Conservation (phyloP, 257 asterid genomes). For the Scutellaria minor region DNA sequence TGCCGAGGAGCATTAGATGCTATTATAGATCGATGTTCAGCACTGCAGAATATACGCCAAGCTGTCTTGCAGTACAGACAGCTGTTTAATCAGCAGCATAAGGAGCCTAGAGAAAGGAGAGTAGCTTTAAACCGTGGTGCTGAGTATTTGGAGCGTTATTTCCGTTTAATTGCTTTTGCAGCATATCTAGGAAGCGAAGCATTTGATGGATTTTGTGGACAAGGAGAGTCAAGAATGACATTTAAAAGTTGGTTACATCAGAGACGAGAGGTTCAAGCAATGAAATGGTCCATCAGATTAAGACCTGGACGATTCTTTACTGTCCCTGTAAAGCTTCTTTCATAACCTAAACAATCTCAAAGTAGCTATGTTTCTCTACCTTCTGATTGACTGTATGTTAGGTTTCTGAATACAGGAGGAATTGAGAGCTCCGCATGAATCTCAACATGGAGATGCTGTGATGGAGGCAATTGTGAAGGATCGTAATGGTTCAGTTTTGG, state of each 20-base stretch:
- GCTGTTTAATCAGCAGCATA: slow-evolving; percentile 85
- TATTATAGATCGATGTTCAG: slow-evolving; percentile 91
- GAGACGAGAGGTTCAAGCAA: slow-evolving; percentile 95
- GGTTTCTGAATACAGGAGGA: slow-evolving; percentile 74
- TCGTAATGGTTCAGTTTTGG: slow-evolving; percentile 97
- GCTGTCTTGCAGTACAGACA: slow-evolving; percentile 95
- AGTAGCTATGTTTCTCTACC: slow-evolving; percentile 38
- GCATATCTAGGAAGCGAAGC: slow-evolving; percentile 97
- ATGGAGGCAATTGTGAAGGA: slow-evolving; percentile 97
- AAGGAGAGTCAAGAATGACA: slow-evolving; percentile 77
- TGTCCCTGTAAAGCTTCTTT: slow-evolving; percentile 77
- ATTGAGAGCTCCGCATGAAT: slow-evolving; percentile 91
- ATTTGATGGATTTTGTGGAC: slow-evolving; percentile 93
- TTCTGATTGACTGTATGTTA: slow-evolving; percentile 44
- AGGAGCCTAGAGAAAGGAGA: slow-evolving; percentile 96
- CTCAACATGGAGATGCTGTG: slow-evolving; percentile 99
- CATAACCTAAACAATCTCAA: slow-evolving; percentile 32
- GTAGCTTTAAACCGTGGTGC: slow-evolving; percentile 98
- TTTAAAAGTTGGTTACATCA: slow-evolving; percentile 91
- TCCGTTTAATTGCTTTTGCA: slow-evolving; percentile 96
- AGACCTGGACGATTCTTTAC: slow-evolving; percentile 96
- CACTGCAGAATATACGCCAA: slow-evolving; percentile 95
- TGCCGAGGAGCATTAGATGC: slow-evolving; percentile 95
- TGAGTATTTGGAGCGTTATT: slow-evolving; percentile 97
- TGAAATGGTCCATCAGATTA: slow-evolving; percentile 97